Percentiles rank a stretch among this genome's conserved stretches.
Evolutionary conservation across 108 stramenopile species (phyloP).

Genomic region (Pelagomonas calceolata): DNA sequence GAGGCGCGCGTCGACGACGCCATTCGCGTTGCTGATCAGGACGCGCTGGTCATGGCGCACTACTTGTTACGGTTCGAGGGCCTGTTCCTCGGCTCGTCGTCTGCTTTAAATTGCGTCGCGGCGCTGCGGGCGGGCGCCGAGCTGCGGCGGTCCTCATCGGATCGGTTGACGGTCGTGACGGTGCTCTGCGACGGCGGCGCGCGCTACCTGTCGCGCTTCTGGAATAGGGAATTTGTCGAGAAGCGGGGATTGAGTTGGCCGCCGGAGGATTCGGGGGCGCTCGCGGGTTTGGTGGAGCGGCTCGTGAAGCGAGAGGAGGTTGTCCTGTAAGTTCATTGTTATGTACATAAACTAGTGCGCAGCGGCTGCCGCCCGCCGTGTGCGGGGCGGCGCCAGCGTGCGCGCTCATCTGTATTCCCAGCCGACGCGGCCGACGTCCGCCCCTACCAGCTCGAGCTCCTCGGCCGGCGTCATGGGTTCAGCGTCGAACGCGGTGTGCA

Average conservation of each 20-base stretch:
- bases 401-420: too few species aligned
- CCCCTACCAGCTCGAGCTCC: too few species aligned
- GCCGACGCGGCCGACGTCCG: too few species aligned
- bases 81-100: slow-evolving; percentile 81
- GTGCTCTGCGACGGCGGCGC: slow-evolving; percentile 82
- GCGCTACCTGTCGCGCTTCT: slow-evolving; percentile 70
- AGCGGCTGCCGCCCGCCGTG: too few species aligned
- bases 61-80: slow-evolving; percentile 74
- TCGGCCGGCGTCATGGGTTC: too few species aligned
- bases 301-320: too few species aligned
- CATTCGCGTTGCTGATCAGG: slow-evolving; percentile 57
- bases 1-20: slow-evolving; percentile 18
- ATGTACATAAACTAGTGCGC: too few species aligned
- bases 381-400: too few species aligned
- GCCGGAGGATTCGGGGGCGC: too few species aligned
- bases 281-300: too few species aligned
- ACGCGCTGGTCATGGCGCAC: slow-evolving; percentile 87
- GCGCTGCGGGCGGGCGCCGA: slow-evolving; percentile 57
- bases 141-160: slow-evolving; percentile 13
- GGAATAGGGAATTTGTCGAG: slow-evolving; percentile 63
- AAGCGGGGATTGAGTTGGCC: slow-evolving; percentile 68
- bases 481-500: too few species aligned
- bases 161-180: slow-evolving; percentile 55
- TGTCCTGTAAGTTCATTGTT: too few species aligned
- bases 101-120: slow-evolving; percentile 86